Evolutionary conservation across 1,139 yeast species (phyloP).

Genomic region (Yamadazyma songkhlaensis): DNA sequence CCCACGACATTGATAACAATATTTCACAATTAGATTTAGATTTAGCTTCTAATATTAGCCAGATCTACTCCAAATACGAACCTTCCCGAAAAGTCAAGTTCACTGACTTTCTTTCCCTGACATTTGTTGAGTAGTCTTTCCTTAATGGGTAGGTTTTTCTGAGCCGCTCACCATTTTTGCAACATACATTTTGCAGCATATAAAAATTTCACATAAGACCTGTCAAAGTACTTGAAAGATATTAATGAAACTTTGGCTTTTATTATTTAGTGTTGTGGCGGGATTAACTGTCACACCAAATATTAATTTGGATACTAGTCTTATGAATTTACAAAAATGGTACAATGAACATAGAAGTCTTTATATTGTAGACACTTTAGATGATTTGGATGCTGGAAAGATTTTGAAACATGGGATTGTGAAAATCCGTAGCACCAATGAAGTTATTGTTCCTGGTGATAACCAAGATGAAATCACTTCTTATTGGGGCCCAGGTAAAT

Average conservation of each 20-base stretch:
- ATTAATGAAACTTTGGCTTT: not conserved
- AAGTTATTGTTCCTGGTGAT: conserved; percentile 18
- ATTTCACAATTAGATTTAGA: conserved; percentile 58
- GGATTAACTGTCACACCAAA: conserved; percentile 5
- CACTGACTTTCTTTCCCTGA: conserved; percentile 5
- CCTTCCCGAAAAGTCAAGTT: conserved; percentile 4
- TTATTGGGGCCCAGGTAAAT: conserved; percentile 9
- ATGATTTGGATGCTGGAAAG: conserved; percentile 14
- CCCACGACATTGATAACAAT: conserved; percentile 62
- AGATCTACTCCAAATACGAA: conserved; percentile 10
- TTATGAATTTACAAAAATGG: conserved; percentile 6
- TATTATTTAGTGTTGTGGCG: not conserved
- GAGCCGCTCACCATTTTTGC: too few species aligned
- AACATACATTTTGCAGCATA: not conserved
- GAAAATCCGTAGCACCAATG: conserved; percentile 12
- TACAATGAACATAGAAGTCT: conserved; percentile 3
- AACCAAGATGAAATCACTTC: conserved; percentile 12
- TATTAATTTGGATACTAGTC: conserved; percentile 3
- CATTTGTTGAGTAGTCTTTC: too few species aligned
- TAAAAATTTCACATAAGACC: not conserved
- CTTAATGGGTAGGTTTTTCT: too few species aligned
- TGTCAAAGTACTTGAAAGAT: not conserved
- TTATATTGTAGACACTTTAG: conserved; percentile 11
- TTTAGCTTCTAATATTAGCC: conserved; percentile 45
- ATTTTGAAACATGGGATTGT: conserved; percentile 17